phyloP scores from a whole-genome alignment of 2,329 filamentous ascomycete species.

The Trichoderma polysporum region DNA sequence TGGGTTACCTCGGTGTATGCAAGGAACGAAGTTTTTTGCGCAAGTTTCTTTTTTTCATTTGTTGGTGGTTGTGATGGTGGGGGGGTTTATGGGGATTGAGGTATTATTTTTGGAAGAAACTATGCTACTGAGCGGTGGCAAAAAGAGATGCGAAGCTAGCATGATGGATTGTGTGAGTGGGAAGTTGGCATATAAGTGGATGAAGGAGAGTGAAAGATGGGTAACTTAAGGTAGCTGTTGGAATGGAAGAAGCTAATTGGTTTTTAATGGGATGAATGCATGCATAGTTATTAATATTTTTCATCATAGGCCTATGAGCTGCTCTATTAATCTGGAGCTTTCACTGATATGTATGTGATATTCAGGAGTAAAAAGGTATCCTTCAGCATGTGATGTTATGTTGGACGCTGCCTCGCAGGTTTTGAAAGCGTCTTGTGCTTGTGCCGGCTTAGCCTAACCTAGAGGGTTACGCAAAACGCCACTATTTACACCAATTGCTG shows the following conservation, averaged over 20 bases:
- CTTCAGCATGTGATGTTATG: not conserved
- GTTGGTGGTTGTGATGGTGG: not conserved
- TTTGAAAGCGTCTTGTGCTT: not conserved
- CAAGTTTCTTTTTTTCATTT: not conserved
- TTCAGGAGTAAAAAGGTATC: no score
- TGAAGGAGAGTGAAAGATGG: not conserved
- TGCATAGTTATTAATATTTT: not conserved
- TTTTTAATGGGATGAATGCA: not conserved
- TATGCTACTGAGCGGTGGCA: constrained; percentile 3
- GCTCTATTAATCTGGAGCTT: not conserved
- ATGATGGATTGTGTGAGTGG: not conserved
- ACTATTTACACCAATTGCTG: not conserved
- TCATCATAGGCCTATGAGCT: not conserved
- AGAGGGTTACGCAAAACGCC: not conserved
- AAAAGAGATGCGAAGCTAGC: not conserved
- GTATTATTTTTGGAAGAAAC: not conserved
- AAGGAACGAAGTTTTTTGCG: constrained; percentile 1
- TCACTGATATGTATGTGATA: not conserved
- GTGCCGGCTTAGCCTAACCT: not conserved
- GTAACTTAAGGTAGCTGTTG: not conserved
- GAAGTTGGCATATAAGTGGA: not conserved
- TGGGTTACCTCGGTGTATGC: not conserved
- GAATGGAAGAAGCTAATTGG: not conserved
- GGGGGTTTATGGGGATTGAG: constrained; percentile 1
- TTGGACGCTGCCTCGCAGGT: not conserved